Conservation (phyloP, 192 early-diverging fungal species). For the Oehlia diaphana region DNA sequence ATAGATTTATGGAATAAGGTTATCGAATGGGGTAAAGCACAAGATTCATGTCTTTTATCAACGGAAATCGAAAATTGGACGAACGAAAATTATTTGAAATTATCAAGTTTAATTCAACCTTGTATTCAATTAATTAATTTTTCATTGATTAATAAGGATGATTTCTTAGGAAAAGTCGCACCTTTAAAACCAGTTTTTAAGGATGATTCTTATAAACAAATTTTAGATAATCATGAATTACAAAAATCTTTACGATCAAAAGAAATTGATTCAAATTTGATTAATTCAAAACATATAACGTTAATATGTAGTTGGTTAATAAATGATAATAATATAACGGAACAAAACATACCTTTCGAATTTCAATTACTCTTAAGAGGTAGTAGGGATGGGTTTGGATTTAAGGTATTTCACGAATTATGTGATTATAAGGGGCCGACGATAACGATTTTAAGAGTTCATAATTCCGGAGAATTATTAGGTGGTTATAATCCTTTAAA, state of each 20-base stretch:
- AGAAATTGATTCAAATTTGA: not conserved
- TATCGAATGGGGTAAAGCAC: not conserved
- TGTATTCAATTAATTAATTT: not conserved
- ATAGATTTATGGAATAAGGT: not conserved
- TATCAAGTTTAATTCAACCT: not conserved
- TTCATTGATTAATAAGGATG: not conserved
- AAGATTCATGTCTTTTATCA: not conserved
- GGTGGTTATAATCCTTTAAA: constrained; percentile 27
- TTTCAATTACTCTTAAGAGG: not conserved
- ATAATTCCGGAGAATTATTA: not conserved
- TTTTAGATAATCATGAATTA: not conserved
- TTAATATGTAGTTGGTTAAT: not conserved
- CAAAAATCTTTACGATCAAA: not conserved
- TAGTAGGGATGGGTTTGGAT: not conserved
- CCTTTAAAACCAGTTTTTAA: not conserved
- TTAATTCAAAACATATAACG: not conserved
- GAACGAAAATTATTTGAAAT: not conserved
- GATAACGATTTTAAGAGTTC: not conserved
- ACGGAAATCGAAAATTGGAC: not conserved
- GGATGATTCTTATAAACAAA: not conserved
- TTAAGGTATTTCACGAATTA: not conserved
- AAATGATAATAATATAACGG: not conserved
- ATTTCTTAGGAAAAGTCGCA: not conserved
- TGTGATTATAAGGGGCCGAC: constrained; percentile 12
- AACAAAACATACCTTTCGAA: not conserved